Evolutionary conservation across 2,329 filamentous ascomycete species (phyloP).

Genomic region (Alternaria incomplexa): DNA sequence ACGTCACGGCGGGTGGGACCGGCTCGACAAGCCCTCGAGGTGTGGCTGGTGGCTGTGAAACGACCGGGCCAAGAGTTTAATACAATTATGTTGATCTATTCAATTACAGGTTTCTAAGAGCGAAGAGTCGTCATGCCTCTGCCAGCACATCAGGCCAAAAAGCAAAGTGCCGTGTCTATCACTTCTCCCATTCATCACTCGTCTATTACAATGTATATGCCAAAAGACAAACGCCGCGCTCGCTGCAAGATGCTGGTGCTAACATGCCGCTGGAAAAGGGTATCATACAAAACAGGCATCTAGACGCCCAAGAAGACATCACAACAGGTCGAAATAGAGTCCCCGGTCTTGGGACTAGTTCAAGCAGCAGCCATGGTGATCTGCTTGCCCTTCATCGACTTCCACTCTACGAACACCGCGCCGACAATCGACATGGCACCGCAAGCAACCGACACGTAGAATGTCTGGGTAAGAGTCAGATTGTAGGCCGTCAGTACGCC

Average conservation of each 20-base stretch:
- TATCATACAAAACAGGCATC: slow-evolving; percentile 6
- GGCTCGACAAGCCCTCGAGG: neutral
- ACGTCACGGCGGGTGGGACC: slow-evolving; percentile 6
- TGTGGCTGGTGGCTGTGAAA: neutral
- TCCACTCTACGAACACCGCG: slow-evolving; percentile 66
- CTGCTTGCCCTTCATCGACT: slow-evolving; percentile 67
- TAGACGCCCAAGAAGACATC: neutral
- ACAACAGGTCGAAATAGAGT: neutral
- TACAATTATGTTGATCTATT: neutral
- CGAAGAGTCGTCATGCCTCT: slow-evolving; percentile 6
- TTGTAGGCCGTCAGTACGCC: slow-evolving; percentile 70
- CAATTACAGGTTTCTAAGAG: neutral
- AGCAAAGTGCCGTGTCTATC: neutral
- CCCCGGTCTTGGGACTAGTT: neutral
- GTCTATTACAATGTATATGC: slow-evolving; percentile 8
- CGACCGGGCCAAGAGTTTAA: neutral
- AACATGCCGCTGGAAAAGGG: slow-evolving; percentile 3
- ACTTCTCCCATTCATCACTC: neutral
- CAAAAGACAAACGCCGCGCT: slow-evolving; percentile 9
- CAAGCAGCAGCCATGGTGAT: slow-evolving; percentile 48
- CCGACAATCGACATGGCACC: slow-evolving; percentile 62
- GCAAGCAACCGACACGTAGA: slow-evolving; percentile 65
- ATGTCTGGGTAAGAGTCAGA: slow-evolving; percentile 62
- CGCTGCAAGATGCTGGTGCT: slow-evolving; percentile 3
- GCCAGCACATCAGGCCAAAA: neutral